These are phyloP conservation scores for Colletotrichum salicis DNA, from an alignment of 2,329 filamentous ascomycete species.

Conservation along the genomic window DNA sequence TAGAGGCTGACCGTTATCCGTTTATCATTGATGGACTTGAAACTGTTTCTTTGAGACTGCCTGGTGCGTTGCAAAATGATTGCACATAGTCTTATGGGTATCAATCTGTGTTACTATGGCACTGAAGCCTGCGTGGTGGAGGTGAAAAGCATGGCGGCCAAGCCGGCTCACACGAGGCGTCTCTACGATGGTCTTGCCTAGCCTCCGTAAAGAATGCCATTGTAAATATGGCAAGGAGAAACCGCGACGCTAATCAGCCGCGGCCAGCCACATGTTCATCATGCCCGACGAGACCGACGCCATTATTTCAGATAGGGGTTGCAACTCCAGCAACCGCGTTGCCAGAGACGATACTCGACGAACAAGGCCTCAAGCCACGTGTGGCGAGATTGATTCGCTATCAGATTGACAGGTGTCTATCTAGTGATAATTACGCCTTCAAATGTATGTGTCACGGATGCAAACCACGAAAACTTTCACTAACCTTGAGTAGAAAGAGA, in stretches of 20 bases:
- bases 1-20: conserved; percentile 13
- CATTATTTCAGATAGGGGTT: background rate
- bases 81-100: background rate
- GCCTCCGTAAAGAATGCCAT: background rate
- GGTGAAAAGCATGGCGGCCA: background rate
- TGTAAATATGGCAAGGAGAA: background rate
- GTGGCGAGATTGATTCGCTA: background rate
- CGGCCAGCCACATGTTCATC: background rate
- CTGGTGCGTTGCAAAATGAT: background rate
- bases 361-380: background rate
- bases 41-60: conserved; percentile 7
- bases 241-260: background rate
- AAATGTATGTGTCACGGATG: too few relatives aligned
- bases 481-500: background rate
- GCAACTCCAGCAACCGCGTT: background rate
- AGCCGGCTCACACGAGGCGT: background rate
- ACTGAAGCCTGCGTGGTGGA: background rate
- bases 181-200: background rate
- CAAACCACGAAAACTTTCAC: background rate
- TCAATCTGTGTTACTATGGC: background rate
- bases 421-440: background rate
- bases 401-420: background rate
- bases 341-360: background rate
- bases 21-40: conserved; percentile 22
- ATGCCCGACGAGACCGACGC: background rate